Percentiles rank a stretch among this genome's conserved stretches.
Evolutionary conservation across 2,329 filamentous ascomycete genomes (phyloP).

Genomic region (Anisogramma anomala): DNA sequence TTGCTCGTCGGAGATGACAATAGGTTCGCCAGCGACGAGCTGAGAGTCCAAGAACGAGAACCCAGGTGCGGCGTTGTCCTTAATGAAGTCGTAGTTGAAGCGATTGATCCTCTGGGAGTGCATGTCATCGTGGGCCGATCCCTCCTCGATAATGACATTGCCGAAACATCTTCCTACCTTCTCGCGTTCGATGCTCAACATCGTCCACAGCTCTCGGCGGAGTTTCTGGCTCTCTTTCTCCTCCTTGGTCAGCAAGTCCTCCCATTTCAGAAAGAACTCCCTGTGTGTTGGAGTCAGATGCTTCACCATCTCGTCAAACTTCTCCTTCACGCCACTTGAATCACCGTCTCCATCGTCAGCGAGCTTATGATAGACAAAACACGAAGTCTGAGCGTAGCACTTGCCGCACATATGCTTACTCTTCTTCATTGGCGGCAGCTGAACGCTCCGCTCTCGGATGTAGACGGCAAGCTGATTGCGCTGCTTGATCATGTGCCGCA

Average conservation of each 20-base stretch:
- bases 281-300: slow-evolving; percentile 66
- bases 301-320: slow-evolving; percentile 69
- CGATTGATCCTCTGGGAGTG: slow-evolving; percentile 77
- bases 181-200: slow-evolving; percentile 81
- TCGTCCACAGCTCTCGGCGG: slow-evolving; percentile 87
- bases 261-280: slow-evolving; percentile 90
- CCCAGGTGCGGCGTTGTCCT: slow-evolving; percentile 45
- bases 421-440: slow-evolving; percentile 77
- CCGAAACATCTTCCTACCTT: slow-evolving; percentile 82
- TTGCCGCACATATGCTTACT: slow-evolving; percentile 70
- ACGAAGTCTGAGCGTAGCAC: slow-evolving; percentile 84
- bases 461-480: slow-evolving; percentile 82
- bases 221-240: slow-evolving; percentile 83
- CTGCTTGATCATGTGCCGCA: slow-evolving; percentile 94
- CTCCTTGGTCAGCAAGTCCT: slow-evolving; percentile 83
- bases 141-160: slow-evolving; percentile 72
- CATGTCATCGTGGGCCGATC: slow-evolving; percentile 57
- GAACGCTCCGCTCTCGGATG: slow-evolving; percentile 65
- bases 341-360: slow-evolving; percentile 74
- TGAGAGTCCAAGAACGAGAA: slow-evolving; percentile 92
- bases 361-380: slow-evolving; percentile 88
- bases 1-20: slow-evolving; percentile 91
- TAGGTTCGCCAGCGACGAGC: slow-evolving; percentile 72
- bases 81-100: slow-evolving; percentile 75
- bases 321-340: slow-evolving; percentile 66